phyloP scores from a whole-genome alignment of 306 rosid genomes.

The Urtica urens region DNA sequence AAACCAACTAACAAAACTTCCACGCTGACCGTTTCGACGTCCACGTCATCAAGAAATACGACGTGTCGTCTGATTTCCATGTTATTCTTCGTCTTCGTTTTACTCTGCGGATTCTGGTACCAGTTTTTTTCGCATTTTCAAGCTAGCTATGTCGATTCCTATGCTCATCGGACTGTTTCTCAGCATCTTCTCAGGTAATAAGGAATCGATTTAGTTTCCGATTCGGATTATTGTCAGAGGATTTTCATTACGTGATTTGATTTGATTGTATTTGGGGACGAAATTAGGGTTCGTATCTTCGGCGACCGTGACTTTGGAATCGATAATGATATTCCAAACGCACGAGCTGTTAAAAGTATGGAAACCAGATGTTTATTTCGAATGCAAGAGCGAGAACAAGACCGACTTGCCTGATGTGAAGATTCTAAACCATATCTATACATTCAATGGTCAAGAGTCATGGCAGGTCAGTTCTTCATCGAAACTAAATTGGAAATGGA shows the following conservation, averaged over 20 bases:
- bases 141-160: slow-evolving; percentile 39
- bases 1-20: no score
- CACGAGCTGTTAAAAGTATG: slow-evolving; percentile 43
- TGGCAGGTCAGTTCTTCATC: slow-evolving; percentile 55
- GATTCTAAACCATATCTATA: slow-evolving; percentile 30
- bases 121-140: no score
- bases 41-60: no score
- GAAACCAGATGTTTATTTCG: slow-evolving; percentile 58
- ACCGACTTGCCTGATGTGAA: slow-evolving; percentile 55
- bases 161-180: slow-evolving; percentile 24
- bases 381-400: slow-evolving; percentile 50
- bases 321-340: slow-evolving; percentile 49
- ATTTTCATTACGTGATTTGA: neutral
- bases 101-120: no score
- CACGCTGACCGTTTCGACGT: no score
- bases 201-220: no score
- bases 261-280: neutral
- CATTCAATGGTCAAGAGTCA: slow-evolving; percentile 74
- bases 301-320: slow-evolving; percentile 51
- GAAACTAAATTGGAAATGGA: no score
- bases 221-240: neutral
- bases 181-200: slow-evolving; percentile 41
- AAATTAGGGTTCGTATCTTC: slow-evolving; percentile 34
- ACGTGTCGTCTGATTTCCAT: no score
- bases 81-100: no score